Base-by-base conservation (phyloP, 768 basidiomycete species). In the Lactarius evosmus region DNA sequence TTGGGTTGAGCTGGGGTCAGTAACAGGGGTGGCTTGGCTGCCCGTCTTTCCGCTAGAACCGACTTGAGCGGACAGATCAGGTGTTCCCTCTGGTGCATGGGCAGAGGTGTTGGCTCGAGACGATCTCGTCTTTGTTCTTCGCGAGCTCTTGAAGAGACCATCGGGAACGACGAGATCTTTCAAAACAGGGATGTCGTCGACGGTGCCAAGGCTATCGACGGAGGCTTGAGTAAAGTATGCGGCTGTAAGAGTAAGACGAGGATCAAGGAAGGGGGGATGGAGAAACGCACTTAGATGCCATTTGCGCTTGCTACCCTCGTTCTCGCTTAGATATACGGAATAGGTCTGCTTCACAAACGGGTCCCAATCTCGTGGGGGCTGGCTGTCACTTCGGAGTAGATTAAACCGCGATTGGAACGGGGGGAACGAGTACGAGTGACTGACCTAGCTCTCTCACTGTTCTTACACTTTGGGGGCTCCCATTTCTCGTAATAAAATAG, bases 211-310 rank as follows among this genome's bases (percentile, higher is more conserved):
- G 60, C 80, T 79, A 72, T 89, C 87, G 63, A 92, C 77, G 61
- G 82, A 87, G 70, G 84, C 84, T 70, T 89, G 89, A 69, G 87
- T 91, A 74, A 91, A 93, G 78, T 93, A 93, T 53, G 91, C 90
- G 65, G 91, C 91, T 93, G 71, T 8, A 2, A 56, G 57, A 25
- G 54, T 60, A 5, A 53, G 62, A 59, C 22, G 55, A 22, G 41
- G 40, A 36, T 17, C 33, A 8, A 56, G 27, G 65, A 14, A 14
- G 14, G 53, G n/a, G 41, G 14, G 30, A 51, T 16, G n/a, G 30
- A 33, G 44, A 11, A 17, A 77, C 80, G 62, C 69, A 82, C 81
- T 82, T 53, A 82, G 74, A 68, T 82, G 81, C 81, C 81, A 82
- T 71, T 82, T 82, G 30, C 69, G 68, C 29, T 51, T 60, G 44